A percentile compares a stretch with the other conserved stretches of the same genome.
These are phyloP conservation scores for Kitagawia praeruptora DNA, from an alignment of 129 eudicot species.

Conservation along the genomic window DNA sequence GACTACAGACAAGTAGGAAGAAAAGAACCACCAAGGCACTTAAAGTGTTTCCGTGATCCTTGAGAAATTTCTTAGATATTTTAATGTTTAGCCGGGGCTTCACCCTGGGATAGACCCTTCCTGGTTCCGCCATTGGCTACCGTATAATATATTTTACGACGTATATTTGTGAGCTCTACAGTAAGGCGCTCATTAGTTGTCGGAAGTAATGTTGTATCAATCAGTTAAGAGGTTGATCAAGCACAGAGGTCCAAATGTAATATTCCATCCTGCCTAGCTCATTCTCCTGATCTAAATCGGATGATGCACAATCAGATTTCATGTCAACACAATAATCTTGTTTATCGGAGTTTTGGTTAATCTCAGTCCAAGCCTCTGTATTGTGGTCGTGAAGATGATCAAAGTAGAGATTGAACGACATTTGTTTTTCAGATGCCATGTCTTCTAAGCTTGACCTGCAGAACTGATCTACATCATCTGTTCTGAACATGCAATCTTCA, in stretches of 20 bases:
- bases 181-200: background rate
- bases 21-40: background rate
- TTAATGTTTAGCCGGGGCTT: too few species aligned
- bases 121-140: background rate
- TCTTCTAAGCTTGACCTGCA: slow-evolving; percentile 6
- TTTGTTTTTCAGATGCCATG: background rate
- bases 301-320: background rate
- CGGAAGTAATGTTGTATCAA: background rate
- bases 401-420: background rate
- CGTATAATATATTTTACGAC: background rate
- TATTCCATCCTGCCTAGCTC: slow-evolving; percentile 9
- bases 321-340: background rate
- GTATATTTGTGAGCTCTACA: background rate
- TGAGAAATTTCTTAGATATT: background rate
- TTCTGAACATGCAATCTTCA: slow-evolving; percentile 4
- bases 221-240: slow-evolving; percentile 1
- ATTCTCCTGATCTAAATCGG: background rate
- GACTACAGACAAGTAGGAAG: background rate
- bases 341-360: background rate
- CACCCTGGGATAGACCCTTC: too few species aligned
- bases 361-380: background rate
- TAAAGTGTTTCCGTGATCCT: background rate
- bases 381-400: background rate
- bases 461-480: background rate
- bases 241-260: slow-evolving; percentile 7